These are phyloP conservation scores for Besnoitia besnoiti DNA, from an alignment of 169 alveolate genomes.

Conservation along the genomic window DNA sequence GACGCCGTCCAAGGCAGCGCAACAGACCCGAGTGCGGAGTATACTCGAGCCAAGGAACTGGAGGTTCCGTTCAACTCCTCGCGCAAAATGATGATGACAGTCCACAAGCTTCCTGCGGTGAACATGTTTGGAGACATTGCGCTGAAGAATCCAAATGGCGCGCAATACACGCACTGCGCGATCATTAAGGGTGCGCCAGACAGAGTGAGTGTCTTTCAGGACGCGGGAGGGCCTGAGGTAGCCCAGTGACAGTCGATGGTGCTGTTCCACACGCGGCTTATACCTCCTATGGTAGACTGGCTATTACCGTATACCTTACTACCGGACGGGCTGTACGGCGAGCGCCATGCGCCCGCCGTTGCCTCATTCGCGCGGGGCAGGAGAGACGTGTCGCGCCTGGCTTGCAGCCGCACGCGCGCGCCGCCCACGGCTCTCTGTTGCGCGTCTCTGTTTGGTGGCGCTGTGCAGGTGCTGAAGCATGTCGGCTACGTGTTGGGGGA, in stretches of 20 bases:
- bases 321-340: too few relatives aligned
- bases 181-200: constrained; percentile 93
- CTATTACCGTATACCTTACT: too few relatives aligned
- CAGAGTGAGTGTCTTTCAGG: constrained; percentile 69
- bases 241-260: too few relatives aligned
- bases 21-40: constrained; percentile 41
- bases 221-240: too few relatives aligned
- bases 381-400: too few relatives aligned
- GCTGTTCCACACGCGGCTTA: too few relatives aligned
- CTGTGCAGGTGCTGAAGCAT: constrained; percentile 48
- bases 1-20: not conserved
- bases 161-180: constrained; percentile 85
- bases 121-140: constrained; percentile 75
- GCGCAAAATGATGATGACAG: constrained; percentile 89
- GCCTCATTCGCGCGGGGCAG: too few relatives aligned
- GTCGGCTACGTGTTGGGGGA: constrained; percentile 59
- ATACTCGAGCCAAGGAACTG: constrained; percentile 72
- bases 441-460: not conserved
- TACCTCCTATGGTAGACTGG: too few relatives aligned
- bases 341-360: too few relatives aligned
- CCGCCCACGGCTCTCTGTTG: too few relatives aligned
- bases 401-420: too few relatives aligned
- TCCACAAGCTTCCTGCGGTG: constrained; percentile 79
- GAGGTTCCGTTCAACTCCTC: constrained; percentile 91
- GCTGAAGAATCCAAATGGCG: constrained; percentile 25